Evolutionary conservation across 2,329 filamentous ascomycete species (phyloP).

Genomic region (Reticulascus tulasneorum): DNA sequence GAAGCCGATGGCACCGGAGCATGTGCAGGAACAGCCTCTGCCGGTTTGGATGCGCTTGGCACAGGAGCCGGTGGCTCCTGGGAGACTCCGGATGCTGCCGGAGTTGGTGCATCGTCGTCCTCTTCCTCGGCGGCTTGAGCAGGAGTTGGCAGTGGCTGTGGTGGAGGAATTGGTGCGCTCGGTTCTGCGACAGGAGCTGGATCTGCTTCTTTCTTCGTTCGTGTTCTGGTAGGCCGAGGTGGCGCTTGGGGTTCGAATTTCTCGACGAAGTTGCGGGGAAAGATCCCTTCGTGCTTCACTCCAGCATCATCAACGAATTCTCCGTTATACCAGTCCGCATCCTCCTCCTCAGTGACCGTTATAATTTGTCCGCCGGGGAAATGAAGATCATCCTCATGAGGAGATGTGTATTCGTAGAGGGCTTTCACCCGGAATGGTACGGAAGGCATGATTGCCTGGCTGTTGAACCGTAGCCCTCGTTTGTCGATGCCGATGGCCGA

Average conservation of each 20-base stretch:
- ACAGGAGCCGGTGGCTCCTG: slow-evolving; percentile 32
- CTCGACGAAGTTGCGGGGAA: slow-evolving; percentile 96
- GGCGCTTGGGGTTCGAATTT: slow-evolving; percentile 89
- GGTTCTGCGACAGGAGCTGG: slow-evolving; percentile 19
- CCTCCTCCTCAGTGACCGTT: slow-evolving; percentile 87
- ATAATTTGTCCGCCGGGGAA: slow-evolving; percentile 86
- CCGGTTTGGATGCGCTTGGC: slow-evolving; percentile 24
- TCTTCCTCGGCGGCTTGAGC: slow-evolving; percentile 31
- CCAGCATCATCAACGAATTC: slow-evolving; percentile 79
- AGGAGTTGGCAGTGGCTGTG: slow-evolving; percentile 23
- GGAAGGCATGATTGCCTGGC: slow-evolving; percentile 26
- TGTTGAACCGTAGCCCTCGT: slow-evolving; percentile 4
- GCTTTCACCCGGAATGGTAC: slow-evolving; percentile 91
- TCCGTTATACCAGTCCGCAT: slow-evolving; percentile 89
- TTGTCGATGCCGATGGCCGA: slow-evolving; percentile 1
- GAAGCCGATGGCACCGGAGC: slow-evolving; percentile 25
- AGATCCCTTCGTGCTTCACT: slow-evolving; percentile 76
- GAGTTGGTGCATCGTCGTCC: slow-evolving; percentile 26
- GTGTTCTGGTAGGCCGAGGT: slow-evolving; percentile 73
- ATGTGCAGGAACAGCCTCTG: slow-evolving; percentile 24
- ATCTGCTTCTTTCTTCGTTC: slow-evolving; percentile 61
- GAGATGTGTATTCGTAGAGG: slow-evolving; percentile 88
- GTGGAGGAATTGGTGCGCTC: slow-evolving; percentile 25
- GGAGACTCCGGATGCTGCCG: slow-evolving; percentile 21
- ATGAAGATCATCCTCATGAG: slow-evolving; percentile 90